Evolutionary conservation across 148 eudicot species (phyloP).

Genomic region (Amaranthus hypochondriacus): DNA sequence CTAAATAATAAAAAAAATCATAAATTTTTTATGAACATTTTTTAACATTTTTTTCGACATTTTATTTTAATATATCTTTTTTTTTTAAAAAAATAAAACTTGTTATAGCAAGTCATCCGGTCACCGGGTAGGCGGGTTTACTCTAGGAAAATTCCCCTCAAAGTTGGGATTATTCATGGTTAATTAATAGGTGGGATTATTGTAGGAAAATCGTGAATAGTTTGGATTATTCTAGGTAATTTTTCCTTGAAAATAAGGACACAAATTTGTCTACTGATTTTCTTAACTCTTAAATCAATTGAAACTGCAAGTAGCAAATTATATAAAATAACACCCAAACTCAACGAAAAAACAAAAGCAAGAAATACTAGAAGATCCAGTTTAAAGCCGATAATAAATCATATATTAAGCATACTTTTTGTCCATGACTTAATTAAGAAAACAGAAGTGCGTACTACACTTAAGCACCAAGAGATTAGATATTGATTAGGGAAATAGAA

Average conservation of each 20-base stretch:
- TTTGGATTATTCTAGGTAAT: not conserved
- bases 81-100: too few relatives aligned
- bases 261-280: not conserved
- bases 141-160: too few relatives aligned
- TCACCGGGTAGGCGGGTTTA: too few relatives aligned
- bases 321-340: not conserved
- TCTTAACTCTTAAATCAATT: not conserved
- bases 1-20: too few relatives aligned
- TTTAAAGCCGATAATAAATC: not conserved
- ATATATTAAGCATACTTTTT: not conserved
- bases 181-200: too few relatives aligned
- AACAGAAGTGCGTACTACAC: not conserved
- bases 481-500: not conserved
- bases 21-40: too few relatives aligned
- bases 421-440: not conserved
- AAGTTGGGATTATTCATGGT: too few relatives aligned
- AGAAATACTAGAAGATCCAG: not conserved
- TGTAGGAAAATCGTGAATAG: too few relatives aligned
- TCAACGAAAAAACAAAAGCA: not conserved
- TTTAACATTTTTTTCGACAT: too few relatives aligned
- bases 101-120: too few relatives aligned
- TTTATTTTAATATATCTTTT: too few relatives aligned
- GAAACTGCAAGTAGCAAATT: not conserved
- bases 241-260: not conserved
- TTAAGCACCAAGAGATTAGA: not conserved